Percentiles rank a stretch among this genome's conserved stretches.
Conservation (phyloP, 169 alveolate genomes). For the Cryptosporidium tyzzeri region DNA sequence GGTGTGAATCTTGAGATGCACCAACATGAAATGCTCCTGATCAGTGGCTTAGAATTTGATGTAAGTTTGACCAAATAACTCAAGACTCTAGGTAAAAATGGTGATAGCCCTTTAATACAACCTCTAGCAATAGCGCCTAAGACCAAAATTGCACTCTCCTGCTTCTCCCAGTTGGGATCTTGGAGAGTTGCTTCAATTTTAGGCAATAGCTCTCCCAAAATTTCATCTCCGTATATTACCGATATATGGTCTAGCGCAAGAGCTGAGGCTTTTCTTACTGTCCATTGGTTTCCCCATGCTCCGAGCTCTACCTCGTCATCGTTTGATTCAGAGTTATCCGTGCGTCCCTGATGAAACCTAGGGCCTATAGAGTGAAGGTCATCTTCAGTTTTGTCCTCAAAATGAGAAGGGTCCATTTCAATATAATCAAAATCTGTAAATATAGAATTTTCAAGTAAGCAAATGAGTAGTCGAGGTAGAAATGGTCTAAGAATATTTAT, state of each 20-base stretch:
- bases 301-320: conserved; percentile 84
- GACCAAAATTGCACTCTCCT: conserved; percentile 90
- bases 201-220: conserved; percentile 82
- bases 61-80: conserved; percentile 83
- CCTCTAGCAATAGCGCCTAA: conserved; percentile 93
- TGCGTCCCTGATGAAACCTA: conserved; percentile 82
- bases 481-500: conserved; percentile 14
- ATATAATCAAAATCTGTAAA: conserved; percentile 89
- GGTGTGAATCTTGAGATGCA: conserved; percentile 88
- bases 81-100: conserved; percentile 87
- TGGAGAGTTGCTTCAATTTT: conserved; percentile 85
- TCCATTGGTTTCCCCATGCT: conserved; percentile 91
- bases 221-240: conserved; percentile 82
- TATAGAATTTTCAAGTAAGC: conserved; percentile 83
- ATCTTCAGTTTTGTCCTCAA: conserved; percentile 89
- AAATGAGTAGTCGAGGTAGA: conserved; percentile 66
- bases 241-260: conserved; percentile 85
- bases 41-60: conserved; percentile 86
- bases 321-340: conserved; percentile 76
- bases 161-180: conserved; percentile 88
- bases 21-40: conserved; percentile 92
- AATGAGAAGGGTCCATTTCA: conserved; percentile 89
- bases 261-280: conserved; percentile 91
- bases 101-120: conserved; percentile 85
- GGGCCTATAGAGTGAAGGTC: conserved; percentile 86